Evolutionary conservation across 768 basidiomycete genomes (phyloP).

Genomic region (Agrocybe pediades): DNA sequence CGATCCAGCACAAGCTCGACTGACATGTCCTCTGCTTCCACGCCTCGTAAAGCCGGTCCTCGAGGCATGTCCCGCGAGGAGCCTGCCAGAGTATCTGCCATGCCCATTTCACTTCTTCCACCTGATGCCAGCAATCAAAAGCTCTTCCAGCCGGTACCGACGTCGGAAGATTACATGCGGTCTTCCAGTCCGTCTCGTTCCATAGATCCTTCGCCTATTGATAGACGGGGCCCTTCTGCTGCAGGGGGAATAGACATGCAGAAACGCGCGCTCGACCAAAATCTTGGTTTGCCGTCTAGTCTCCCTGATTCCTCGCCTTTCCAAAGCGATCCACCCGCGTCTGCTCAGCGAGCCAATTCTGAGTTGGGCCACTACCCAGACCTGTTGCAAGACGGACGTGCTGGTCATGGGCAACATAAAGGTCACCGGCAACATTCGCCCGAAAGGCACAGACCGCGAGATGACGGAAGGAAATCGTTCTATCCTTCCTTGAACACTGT

Average conservation of each 20-base stretch:
- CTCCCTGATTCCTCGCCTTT: conserved; percentile 55
- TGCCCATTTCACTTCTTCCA: conserved; percentile 59
- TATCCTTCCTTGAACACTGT: conserved; percentile 58
- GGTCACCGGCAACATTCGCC: conserved; percentile 48
- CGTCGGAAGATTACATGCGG: conserved; percentile 35
- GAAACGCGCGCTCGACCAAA: conserved; percentile 32
- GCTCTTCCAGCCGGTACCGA: conserved; percentile 51
- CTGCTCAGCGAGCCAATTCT: conserved; percentile 68
- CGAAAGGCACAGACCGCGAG: conserved; percentile 54
- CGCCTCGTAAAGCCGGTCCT: conserved; percentile 33
- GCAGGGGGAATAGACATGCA: conserved; percentile 36
- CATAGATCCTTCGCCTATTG: conserved; percentile 48
- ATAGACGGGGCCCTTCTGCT: conserved; percentile 33
- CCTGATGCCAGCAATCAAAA: conserved; percentile 60
- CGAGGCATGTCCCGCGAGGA: conserved; percentile 62
- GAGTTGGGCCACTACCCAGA: conserved; percentile 84
- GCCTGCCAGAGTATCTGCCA: conserved; percentile 50
- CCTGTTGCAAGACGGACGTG: conserved; percentile 42
- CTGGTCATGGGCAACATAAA: conserved; percentile 21
- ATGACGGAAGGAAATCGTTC: conserved; percentile 63
- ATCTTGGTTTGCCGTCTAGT: conserved; percentile 48
- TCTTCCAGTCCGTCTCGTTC: conserved; percentile 60
- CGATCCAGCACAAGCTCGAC: conserved; percentile 57
- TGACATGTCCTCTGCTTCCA: conserved; percentile 32
- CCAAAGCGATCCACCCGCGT: conserved; percentile 35